Percentiles rank a stretch among this genome's conserved stretches.
These are phyloP conservation scores for Fonticula alba DNA, from an alignment of 78 protist genomes.

Conservation along the genomic window DNA sequence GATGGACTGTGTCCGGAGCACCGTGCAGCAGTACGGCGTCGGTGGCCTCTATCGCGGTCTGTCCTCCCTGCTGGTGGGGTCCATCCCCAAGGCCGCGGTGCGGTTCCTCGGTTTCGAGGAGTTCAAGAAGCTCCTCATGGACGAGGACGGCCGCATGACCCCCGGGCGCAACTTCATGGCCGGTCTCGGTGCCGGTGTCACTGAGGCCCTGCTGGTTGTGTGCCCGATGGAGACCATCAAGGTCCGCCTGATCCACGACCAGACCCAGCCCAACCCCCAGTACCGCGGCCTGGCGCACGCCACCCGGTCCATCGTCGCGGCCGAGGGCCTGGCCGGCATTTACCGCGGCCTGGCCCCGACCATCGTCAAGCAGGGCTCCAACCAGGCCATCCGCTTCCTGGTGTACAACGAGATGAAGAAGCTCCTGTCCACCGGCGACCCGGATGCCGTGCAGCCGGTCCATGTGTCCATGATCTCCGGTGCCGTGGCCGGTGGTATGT, in stretches of 20 bases:
- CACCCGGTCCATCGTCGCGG: conserved; percentile 1
- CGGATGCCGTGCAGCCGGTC: neutral
- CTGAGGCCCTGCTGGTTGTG: conserved; percentile 19
- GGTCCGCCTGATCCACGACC: conserved; percentile 20
- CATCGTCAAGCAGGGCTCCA: conserved; percentile 22
- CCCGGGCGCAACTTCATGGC: conserved; percentile 1
- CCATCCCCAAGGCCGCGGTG: conserved; percentile 26
- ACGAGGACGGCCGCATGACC: conserved; percentile 4
- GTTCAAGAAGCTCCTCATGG: conserved; percentile 2
- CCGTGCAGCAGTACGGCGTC: conserved; percentile 5
- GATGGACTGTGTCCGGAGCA: neutral
- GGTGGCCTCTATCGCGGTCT: conserved; percentile 17
- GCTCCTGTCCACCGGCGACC: neutral
- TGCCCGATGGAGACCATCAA: conserved; percentile 29
- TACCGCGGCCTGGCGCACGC: conserved; percentile 19
- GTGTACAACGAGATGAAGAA: conserved; percentile 1
- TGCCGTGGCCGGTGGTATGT: conserved; percentile 23
- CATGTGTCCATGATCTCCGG: neutral
- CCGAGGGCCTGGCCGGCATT: conserved; percentile 13
- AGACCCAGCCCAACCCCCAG: neutral
- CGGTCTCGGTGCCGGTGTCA: conserved; percentile 21
- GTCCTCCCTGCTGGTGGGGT: conserved; percentile 13
- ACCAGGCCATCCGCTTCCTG: conserved; percentile 20
- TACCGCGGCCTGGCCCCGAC: conserved; percentile 24
- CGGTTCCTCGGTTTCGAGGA: conserved; percentile 21